Conservation (phyloP, 805 yeast genomes). For the Phaffomyces opuntiae region DNA sequence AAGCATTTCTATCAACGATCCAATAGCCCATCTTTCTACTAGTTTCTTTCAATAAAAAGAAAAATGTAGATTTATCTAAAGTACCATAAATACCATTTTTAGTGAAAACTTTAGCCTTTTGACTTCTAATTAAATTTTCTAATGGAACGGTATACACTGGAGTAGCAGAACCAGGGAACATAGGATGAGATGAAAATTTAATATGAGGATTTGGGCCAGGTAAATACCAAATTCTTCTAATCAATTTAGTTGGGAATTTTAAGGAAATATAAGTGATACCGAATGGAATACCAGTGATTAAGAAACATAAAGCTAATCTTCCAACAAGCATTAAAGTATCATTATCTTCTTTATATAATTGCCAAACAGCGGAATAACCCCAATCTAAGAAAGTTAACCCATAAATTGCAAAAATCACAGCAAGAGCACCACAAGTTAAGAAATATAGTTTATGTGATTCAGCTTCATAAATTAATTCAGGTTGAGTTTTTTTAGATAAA, state of each 20-base stretch:
- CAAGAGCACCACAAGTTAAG: slow-evolving; percentile 59
- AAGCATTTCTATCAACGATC: slow-evolving; percentile 75
- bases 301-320: slow-evolving; percentile 32
- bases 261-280: slow-evolving; percentile 28
- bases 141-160: slow-evolving; percentile 63
- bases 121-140: slow-evolving; percentile 44
- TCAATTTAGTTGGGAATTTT: slow-evolving; percentile 59
- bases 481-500: slow-evolving; percentile 46
- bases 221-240: slow-evolving; percentile 71
- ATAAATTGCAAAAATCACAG: slow-evolving; percentile 63
- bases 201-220: slow-evolving; percentile 52
- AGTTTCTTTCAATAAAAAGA: slow-evolving; percentile 62
- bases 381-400: slow-evolving; percentile 54
- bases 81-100: slow-evolving; percentile 88
- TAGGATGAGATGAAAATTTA: slow-evolving; percentile 66
- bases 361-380: slow-evolving; percentile 43
- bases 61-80: slow-evolving; percentile 63
- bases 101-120: slow-evolving; percentile 67
- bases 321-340: slow-evolving; percentile 29
- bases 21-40: slow-evolving; percentile 49
- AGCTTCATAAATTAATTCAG: slow-evolving; percentile 74
- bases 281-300: slow-evolving; percentile 35
- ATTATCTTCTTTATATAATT: slow-evolving; percentile 46
- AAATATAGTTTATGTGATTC: slow-evolving; percentile 79
- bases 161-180: slow-evolving; percentile 68